A percentile compares a stretch with the other conserved stretches of the same genome.
These are phyloP conservation scores for Aureobasidium mangrovei DNA, from an alignment of 2,329 filamentous ascomycete species.

Conservation along the genomic window DNA sequence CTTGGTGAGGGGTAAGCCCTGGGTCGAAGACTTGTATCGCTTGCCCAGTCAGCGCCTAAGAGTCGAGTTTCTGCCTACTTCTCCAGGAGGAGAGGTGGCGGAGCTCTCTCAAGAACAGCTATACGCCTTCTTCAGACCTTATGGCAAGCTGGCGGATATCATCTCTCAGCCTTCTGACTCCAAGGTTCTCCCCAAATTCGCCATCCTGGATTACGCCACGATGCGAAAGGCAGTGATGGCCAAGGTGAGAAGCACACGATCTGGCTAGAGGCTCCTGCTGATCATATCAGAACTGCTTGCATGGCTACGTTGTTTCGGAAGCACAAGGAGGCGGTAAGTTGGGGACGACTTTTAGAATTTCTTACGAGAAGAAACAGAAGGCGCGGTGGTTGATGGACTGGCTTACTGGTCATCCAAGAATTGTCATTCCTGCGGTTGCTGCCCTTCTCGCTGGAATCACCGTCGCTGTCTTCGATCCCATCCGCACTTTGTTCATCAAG, in stretches of 20 bases:
- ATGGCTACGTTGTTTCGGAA: conserved; percentile 67
- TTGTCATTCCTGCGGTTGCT: conserved; percentile 75
- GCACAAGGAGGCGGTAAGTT: conserved; percentile 61
- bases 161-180: conserved; percentile 73
- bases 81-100: conserved; percentile 59
- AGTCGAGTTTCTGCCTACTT: conserved; percentile 73
- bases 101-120: conserved; percentile 80
- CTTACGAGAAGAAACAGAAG: conserved; percentile 73
- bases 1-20: conserved; percentile 74
- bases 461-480: conserved; percentile 85
- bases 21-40: conserved; percentile 86
- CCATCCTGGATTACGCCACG: conserved; percentile 66
- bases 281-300: conserved; percentile 60
- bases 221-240: conserved; percentile 76
- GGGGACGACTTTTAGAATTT: conserved; percentile 70
- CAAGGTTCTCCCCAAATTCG: conserved; percentile 72
- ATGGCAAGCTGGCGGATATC: conserved; percentile 86
- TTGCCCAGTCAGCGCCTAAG: conserved; percentile 67
- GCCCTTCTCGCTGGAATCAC: conserved; percentile 75
- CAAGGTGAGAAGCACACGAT: conserved; percentile 32
- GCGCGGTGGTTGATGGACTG: conserved; percentile 76
- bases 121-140: conserved; percentile 78
- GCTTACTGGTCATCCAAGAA: conserved; percentile 75
- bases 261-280: no score
- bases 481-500: conserved; percentile 87